Base-by-base conservation (phyloP, 2,329 filamentous ascomycete species). In the Sporothrix sp. region DNA sequence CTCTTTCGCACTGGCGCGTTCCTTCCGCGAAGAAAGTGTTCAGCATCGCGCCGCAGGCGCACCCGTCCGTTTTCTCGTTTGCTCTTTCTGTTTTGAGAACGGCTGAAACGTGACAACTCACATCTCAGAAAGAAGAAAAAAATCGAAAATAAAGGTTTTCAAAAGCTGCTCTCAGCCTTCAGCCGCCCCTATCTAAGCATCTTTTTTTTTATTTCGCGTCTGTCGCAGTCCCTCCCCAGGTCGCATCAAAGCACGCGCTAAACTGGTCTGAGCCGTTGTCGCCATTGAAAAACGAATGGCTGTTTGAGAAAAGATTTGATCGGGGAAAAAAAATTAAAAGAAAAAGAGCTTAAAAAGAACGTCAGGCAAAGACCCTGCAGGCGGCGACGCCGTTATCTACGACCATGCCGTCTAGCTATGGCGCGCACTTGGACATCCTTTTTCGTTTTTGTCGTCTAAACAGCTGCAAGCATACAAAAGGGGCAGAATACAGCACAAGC, bases 241-340 rank as follows among this genome's bases (percentile, higher is more conserved):
- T 44, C 33, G 38, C 32, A 38, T 38, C 25, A 23, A 18, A 16
- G 21, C 32, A 11, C 33, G n/a, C 51, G 51, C 51, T 52, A 52
- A 39, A 38, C 51, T 18, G 27, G 20, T 35, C 46, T 28, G 27
- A 48, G 46, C 40, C 23, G 14, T 25, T n/a, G n/a, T n/a, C n/a
- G n/a, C 23, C 4, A 30, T 42, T 51, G 42, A 33, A 30, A 51
- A 37, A n/a, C 14, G 18, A 32, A 40, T 28, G 50, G 25, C 38
- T 42, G 51, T 48, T 48, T 33, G 36, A 47, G 35, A 48, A 20
- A 18, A 39, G 25, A 39, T 38, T 32, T 38, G 28, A 18, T 47
- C 25, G 33, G 23, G 14, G 20, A 39, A 16, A 14, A 51, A 30
- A 39, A 25, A n/a, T n/a, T 16, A 18, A 16, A 16, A 18, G 10